Conservation (phyloP, 2,329 filamentous ascomycete genomes). For the Apiospora koreana region DNA sequence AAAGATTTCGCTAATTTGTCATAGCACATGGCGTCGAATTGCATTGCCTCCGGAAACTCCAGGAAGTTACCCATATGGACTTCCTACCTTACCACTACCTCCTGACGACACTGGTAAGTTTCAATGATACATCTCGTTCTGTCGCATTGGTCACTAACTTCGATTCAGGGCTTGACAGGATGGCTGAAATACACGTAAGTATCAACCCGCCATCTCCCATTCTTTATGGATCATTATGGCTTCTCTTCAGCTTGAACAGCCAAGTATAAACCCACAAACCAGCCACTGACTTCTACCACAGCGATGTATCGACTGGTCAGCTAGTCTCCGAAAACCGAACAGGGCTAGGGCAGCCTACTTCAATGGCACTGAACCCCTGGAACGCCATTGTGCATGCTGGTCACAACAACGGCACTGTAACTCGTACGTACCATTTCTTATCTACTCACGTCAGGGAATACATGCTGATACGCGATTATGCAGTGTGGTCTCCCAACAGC, state of each 20-base stretch:
- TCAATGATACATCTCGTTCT: not conserved
- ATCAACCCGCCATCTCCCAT: not conserved
- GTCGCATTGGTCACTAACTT: slow-evolving; percentile 20
- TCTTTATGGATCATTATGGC: not conserved
- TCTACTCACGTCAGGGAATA: not conserved
- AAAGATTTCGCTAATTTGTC: not conserved
- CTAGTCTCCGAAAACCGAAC: slow-evolving; percentile 85
- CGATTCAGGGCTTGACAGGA: slow-evolving; percentile 69
- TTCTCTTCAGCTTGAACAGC: not conserved
- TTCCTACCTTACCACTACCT: slow-evolving; percentile 97
- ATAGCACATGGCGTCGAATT: slow-evolving; percentile 74
- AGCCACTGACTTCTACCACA: not conserved
- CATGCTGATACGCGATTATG: slow-evolving; percentile 33
- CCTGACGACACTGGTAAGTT: slow-evolving; percentile 76
- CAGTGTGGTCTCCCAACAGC: slow-evolving; percentile 93
- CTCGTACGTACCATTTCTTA: not conserved
- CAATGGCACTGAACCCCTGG: slow-evolving; percentile 84
- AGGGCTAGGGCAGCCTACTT: slow-evolving; percentile 78
- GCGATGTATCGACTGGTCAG: slow-evolving; percentile 87
- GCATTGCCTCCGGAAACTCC: slow-evolving; percentile 86
- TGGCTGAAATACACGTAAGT: slow-evolving; percentile 78
- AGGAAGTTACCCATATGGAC: slow-evolving; percentile 90
- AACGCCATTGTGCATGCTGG: slow-evolving; percentile 92
- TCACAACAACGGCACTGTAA: slow-evolving; percentile 89
- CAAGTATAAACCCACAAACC: not conserved